A percentile compares a stretch with the other conserved stretches of the same genome.
These are phyloP conservation scores for Astrothelium macrocarpum DNA, from an alignment of 495 filamentous ascomycete genomes.

Conservation along the genomic window DNA sequence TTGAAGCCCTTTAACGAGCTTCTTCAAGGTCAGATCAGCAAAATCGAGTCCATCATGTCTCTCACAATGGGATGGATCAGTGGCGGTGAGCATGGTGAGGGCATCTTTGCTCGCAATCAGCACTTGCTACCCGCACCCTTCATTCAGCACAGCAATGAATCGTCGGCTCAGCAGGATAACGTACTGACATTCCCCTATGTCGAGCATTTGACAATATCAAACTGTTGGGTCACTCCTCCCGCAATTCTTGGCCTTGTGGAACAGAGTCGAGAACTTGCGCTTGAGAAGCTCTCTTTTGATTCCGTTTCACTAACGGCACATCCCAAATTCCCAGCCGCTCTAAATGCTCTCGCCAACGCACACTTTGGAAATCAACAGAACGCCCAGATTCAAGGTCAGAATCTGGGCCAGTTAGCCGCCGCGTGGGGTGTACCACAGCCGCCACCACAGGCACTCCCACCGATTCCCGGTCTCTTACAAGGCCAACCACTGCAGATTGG, in stretches of 20 bases:
- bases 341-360: neutral
- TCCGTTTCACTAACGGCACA: conserved; percentile 32
- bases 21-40: conserved; percentile 34
- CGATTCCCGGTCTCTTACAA: neutral
- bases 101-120: conserved; percentile 41
- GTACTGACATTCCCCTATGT: conserved; percentile 26
- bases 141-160: neutral
- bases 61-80: conserved; percentile 47
- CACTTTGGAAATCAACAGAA: conserved; percentile 1
- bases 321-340: conserved; percentile 11
- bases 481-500: neutral
- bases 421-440: neutral
- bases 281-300: conserved; percentile 25
- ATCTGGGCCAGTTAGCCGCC: neutral
- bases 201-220: conserved; percentile 27
- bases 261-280: conserved; percentile 12
- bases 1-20: conserved; percentile 36
- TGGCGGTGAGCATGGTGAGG: conserved; percentile 48
- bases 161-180: neutral
- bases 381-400: neutral
- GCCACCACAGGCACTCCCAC: neutral
- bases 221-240: conserved; percentile 31
- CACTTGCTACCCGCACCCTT: conserved; percentile 46
- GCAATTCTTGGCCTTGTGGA: conserved; percentile 21
- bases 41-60: conserved; percentile 34